Evolutionary conservation across 805 yeast genomes (phyloP).

Genomic region (Zygosaccharomyces bisporus): DNA sequence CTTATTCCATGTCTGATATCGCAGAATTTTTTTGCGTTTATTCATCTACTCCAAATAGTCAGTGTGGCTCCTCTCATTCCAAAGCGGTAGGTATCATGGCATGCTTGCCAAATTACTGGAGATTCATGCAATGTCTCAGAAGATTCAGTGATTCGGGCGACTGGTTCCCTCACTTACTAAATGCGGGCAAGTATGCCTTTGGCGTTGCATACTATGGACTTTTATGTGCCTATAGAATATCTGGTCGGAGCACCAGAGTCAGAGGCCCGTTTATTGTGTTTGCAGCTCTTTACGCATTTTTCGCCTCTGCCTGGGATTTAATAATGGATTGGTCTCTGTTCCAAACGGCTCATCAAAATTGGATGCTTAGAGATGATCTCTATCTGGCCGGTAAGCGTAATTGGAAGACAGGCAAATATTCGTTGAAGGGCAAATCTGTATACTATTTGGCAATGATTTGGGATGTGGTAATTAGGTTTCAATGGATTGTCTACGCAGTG

Average conservation of each 20-base stretch:
- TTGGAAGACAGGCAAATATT: slow-evolving; percentile 35
- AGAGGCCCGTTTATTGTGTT: slow-evolving; percentile 64
- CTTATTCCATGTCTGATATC: slow-evolving; percentile 81
- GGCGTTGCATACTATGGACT: slow-evolving; percentile 66
- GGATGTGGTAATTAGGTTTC: slow-evolving; percentile 76
- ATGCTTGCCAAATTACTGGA: slow-evolving; percentile 83
- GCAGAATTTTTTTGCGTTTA: slow-evolving; percentile 85
- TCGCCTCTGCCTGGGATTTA: slow-evolving; percentile 79
- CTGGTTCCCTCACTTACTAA: slow-evolving; percentile 94
- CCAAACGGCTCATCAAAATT: slow-evolving; percentile 57
- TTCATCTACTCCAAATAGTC: slow-evolving; percentile 44
- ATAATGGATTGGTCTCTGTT: slow-evolving; percentile 94
- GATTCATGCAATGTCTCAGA: slow-evolving; percentile 83
- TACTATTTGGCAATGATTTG: slow-evolving; percentile 72
- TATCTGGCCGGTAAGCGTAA: slow-evolving; percentile 48
- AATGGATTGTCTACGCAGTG: slow-evolving; percentile 87
- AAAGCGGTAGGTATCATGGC: slow-evolving; percentile 77
- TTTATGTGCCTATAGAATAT: slow-evolving; percentile 68
- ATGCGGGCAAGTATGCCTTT: slow-evolving; percentile 70
- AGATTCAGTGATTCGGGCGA: slow-evolving; percentile 93
- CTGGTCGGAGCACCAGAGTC: slow-evolving; percentile 31
- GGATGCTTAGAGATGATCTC: slow-evolving; percentile 65
- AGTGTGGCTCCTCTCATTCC: slow-evolving; percentile 77
- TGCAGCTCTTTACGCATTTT: slow-evolving; percentile 69
- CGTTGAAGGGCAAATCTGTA: slow-evolving; percentile 36